phyloP scores from a whole-genome alignment of 768 basidiomycete species.

The Ramaria sp. region DNA sequence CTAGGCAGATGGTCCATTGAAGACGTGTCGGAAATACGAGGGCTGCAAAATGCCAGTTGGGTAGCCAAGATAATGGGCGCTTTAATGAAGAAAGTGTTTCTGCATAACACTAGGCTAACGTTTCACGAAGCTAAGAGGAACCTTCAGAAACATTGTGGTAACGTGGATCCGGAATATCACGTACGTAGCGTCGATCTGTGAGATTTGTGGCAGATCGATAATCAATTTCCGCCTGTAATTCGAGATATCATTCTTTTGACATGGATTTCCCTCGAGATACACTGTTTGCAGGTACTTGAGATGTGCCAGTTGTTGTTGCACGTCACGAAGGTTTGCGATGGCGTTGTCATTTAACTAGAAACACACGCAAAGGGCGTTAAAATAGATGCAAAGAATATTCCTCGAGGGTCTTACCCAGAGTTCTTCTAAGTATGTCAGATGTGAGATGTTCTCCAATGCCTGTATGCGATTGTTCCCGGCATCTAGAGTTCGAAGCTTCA shows the following conservation, averaged over 20 bases:
- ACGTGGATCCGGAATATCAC: conserved; percentile 23
- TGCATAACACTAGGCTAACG: background rate
- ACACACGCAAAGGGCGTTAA: background rate
- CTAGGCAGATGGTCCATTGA: no score
- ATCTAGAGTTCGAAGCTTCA: conserved; percentile 76
- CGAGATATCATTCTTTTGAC: conserved; percentile 66
- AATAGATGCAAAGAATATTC: background rate
- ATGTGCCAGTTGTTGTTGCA: conserved; percentile 55
- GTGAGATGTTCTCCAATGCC: conserved; percentile 71
- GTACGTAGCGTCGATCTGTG: conserved; percentile 94
- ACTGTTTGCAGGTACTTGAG: conserved; percentile 67
- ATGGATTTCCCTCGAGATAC: conserved; percentile 93
- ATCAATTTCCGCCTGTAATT: conserved; percentile 85
- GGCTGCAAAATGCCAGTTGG: no score
- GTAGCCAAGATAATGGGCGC: no score
- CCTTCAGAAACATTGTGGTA: background rate
- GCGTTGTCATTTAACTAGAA: conserved; percentile 82
- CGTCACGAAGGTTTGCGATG: conserved; percentile 55
- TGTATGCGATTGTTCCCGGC: conserved; percentile 77
- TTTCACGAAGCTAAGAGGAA: conserved; percentile 1
- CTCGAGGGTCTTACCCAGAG: conserved; percentile 62
- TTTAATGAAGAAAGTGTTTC: no score
- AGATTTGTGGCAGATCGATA: conserved; percentile 76
- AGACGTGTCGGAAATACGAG: no score
- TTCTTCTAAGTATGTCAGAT: conserved; percentile 73